These are phyloP conservation scores for Coniferiporia sulphurascens DNA, from an alignment of 1,284 basidiomycete genomes.

Conservation along the genomic window DNA sequence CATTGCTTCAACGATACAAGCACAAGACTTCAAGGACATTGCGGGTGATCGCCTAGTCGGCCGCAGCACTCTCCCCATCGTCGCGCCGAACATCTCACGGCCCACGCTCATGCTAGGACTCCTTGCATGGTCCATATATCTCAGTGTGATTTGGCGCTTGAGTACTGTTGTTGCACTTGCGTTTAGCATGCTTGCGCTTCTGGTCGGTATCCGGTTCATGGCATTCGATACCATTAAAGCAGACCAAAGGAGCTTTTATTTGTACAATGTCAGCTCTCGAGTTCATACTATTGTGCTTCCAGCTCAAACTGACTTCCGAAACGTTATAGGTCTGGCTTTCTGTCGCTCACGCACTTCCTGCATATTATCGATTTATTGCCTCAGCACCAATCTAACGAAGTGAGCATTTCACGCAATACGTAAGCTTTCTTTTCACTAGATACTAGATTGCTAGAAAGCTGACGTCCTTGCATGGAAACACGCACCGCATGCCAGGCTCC, in stretches of 20 bases:
- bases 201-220: conserved; percentile 12
- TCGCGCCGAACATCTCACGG: conserved; percentile 22
- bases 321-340: conserved; percentile 19
- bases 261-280: conserved; percentile 13
- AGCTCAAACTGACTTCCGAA: neutral
- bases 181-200: conserved; percentile 7
- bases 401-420: neutral
- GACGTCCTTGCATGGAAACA: too few species aligned
- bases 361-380: neutral
- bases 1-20: conserved; percentile 34
- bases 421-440: too few species aligned
- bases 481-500: too few species aligned
- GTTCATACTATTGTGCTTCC: neutral
- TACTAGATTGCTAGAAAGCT: too few species aligned
- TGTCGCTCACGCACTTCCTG: conserved; percentile 14
- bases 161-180: neutral
- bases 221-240: conserved; percentile 1
- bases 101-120: conserved; percentile 13
- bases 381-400: neutral
- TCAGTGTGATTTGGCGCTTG: conserved; percentile 12
- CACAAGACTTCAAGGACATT: conserved; percentile 39
- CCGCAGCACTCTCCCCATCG: conserved; percentile 37
- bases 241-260: conserved; percentile 14
- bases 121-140: conserved; percentile 10
- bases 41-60: conserved; percentile 34